A percentile compares a stretch with the other conserved stretches of the same genome.
Evolutionary conservation across 2,329 filamentous ascomycete species (phyloP).

Genomic region (Chaetomiaceae sp.): DNA sequence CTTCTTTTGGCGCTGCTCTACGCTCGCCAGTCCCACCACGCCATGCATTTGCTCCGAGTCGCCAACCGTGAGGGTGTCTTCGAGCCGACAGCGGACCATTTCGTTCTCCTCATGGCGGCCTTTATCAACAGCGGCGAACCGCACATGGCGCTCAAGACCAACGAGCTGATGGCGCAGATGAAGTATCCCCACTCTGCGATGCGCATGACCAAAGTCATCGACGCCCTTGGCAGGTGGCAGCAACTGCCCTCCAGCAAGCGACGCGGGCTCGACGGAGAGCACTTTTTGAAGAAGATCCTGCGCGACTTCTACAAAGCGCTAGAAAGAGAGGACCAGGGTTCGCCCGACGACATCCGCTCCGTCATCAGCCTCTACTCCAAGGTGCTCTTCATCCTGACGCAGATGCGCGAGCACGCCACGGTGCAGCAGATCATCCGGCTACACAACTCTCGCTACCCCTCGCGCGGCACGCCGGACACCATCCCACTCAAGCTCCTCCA

Average conservation of each 20-base stretch:
- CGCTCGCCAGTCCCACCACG: conserved; percentile 47
- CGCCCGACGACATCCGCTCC: conserved; percentile 13
- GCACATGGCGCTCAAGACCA: conserved; percentile 39
- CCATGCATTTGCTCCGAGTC: conserved; percentile 44
- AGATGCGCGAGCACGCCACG: conserved; percentile 36
- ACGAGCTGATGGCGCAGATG: conserved; percentile 40
- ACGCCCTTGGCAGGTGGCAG: conserved; percentile 37
- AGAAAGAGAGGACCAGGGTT: conserved; percentile 17
- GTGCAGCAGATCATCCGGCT: conserved; percentile 43
- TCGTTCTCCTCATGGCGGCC: conserved; percentile 49
- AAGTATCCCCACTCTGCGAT: conserved; percentile 42
- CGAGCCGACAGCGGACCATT: conserved; percentile 45
- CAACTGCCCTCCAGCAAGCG: conserved; percentile 26
- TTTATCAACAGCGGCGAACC: conserved; percentile 45
- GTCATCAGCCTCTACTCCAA: conserved; percentile 38
- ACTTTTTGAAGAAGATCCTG: conserved; percentile 34
- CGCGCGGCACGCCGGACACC: conserved; percentile 39
- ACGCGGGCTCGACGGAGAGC: conserved; percentile 17
- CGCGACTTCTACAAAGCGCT: conserved; percentile 34
- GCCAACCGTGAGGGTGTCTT: conserved; percentile 44
- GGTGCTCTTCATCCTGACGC: conserved; percentile 39
- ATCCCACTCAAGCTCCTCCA: conserved; percentile 56
- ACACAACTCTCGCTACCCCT: conserved; percentile 48
- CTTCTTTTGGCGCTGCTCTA: conserved; percentile 47
- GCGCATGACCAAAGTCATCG: conserved; percentile 40